Evolutionary conservation across 2,329 filamentous ascomycete species (phyloP).

Genomic region (Blastomyces emzantsi): DNA sequence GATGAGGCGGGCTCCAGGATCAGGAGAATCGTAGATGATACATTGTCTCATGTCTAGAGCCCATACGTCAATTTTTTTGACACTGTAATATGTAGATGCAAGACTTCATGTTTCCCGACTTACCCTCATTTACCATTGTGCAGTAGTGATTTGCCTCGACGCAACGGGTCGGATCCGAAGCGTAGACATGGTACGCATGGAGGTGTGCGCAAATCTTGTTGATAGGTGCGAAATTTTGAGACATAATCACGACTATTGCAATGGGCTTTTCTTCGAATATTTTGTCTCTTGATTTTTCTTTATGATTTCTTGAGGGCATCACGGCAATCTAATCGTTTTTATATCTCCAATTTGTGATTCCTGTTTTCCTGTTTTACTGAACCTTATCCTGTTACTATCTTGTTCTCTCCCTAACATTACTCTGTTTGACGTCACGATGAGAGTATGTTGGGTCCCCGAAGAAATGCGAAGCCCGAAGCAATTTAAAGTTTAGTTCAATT

Average conservation of each 20-base stretch:
- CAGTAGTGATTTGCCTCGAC: constrained; percentile 84
- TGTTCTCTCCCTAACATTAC: background rate
- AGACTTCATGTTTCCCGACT: background rate
- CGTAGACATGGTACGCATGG: constrained; percentile 80
- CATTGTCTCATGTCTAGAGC: constrained; percentile 66
- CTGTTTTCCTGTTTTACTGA: background rate
- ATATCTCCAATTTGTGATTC: background rate
- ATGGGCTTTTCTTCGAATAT: background rate
- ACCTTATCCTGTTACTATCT: background rate
- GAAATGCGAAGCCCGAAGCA: background rate
- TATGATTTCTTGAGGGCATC: background rate
- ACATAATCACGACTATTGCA: background rate
- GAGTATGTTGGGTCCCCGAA: background rate
- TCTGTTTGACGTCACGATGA: background rate
- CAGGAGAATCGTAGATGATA: constrained; percentile 67
- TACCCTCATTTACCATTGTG: constrained; percentile 58
- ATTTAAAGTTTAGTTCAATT: background rate
- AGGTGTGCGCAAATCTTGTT: constrained; percentile 72
- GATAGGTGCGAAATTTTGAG: constrained; percentile 54
- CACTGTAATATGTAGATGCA: background rate
- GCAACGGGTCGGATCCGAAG: constrained; percentile 56
- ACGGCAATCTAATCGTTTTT: background rate
- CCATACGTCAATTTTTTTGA: background rate
- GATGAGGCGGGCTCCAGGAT: constrained; percentile 61
- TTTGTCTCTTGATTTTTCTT: background rate